A percentile compares a stretch with the other conserved stretches of the same genome.
These are phyloP conservation scores for Annona cherimola DNA, from an alignment of 164 flowering plant species.

Conservation along the genomic window DNA sequence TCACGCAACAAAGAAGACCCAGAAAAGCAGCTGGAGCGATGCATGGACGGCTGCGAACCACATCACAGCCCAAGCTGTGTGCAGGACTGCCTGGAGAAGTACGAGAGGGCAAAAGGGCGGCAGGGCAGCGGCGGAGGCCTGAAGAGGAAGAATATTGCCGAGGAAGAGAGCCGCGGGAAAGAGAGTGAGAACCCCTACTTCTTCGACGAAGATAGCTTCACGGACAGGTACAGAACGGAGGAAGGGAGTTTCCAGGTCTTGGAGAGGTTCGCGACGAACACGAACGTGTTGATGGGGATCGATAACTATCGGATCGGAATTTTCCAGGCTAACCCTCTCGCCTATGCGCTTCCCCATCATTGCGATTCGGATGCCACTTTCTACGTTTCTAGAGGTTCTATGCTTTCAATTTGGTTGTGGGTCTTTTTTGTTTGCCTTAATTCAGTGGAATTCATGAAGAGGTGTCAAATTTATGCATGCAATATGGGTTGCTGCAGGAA, in stretches of 20 bases:
- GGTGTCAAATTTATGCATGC: neutral
- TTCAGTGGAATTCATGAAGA: neutral
- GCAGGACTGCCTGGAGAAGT: conserved; percentile 3
- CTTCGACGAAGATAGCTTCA: conserved; percentile 3
- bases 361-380: conserved; percentile 11
- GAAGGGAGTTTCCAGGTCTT: neutral
- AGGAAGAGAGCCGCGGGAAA: neutral
- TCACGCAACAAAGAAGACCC: neutral
- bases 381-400: conserved; percentile 4
- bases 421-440: neutral
- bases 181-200: conserved; percentile 2
- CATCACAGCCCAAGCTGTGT: neutral
- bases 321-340: conserved; percentile 8
- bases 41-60: neutral
- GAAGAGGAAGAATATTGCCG: neutral
- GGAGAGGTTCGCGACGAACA: conserved; percentile 3
- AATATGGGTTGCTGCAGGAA: conserved; percentile 9
- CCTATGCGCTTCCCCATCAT: conserved; percentile 9
- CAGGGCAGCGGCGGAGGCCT: neutral
- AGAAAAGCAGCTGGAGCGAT: neutral
- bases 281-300: conserved; percentile 7
- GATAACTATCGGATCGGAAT: conserved; percentile 6
- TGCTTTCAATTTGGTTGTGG: no score
- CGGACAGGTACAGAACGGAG: conserved; percentile 1
- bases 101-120: neutral